A percentile compares a stretch with the other conserved stretches of the same genome.
These are phyloP conservation scores for Craspedostauros australis DNA, from an alignment of 108 stramenopile genomes.

Conservation along the genomic window DNA sequence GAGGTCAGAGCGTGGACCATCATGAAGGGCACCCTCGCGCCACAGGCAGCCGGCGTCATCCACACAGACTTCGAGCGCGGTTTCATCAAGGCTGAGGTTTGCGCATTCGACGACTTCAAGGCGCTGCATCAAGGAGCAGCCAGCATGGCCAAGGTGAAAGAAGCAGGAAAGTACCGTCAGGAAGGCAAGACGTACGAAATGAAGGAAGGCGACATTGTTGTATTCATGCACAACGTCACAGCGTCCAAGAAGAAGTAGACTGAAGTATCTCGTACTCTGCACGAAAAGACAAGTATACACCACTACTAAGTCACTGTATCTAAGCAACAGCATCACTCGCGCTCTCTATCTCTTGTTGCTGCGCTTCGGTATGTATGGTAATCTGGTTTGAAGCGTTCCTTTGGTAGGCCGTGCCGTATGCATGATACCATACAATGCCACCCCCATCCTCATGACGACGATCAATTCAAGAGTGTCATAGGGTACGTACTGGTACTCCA, in stretches of 20 bases:
- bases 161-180: conserved; percentile 96
- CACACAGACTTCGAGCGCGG: conserved; percentile 99
- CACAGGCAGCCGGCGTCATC: conserved; percentile 97
- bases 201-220: conserved; percentile 88
- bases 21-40: conserved; percentile 86
- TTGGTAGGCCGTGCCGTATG: no score
- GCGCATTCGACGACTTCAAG: conserved; percentile 95
- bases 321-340: no score
- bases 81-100: conserved; percentile 99
- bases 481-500: no score
- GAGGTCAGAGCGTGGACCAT: conserved; percentile 99
- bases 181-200: conserved; percentile 96
- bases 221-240: conserved; percentile 85
- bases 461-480: no score
- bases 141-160: conserved; percentile 95
- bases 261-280: no score
- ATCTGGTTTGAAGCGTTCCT: no score
- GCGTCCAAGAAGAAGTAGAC: conserved; percentile 80
- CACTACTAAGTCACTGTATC: no score
- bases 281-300: no score
- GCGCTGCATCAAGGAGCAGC: conserved; percentile 81
- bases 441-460: no score
- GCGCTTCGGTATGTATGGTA: no score
- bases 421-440: no score
- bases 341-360: no score